Evolutionary conservation across 1,284 basidiomycete genomes (phyloP), one percentile per base, ranked within the genome.

Genomic region (Leucoagaricus sp.): DNA sequence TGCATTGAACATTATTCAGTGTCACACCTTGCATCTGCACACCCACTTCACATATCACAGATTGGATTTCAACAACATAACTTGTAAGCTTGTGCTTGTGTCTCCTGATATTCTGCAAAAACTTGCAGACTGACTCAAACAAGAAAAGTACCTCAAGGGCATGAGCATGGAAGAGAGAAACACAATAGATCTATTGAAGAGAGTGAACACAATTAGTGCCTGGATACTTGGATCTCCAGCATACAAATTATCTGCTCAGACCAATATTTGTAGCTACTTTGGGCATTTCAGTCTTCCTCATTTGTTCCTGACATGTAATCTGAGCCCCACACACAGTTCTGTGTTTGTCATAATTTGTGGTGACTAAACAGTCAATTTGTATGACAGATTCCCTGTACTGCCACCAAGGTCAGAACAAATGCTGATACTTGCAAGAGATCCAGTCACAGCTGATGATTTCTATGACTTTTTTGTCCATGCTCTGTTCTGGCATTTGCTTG

Each of bases 1-100:
- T 10, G 65, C 59, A 0, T 66, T 73, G 10, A 74, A 73, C 53
- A 66, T 73, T 8, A n/a, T 68, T 2, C 71, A 73, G 46, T 42
- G 67, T 0, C 40, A 65, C 1, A 49, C 41, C 5, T 58, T 64
- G 1, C 59, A 69, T 23, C 49, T 70, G 2, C 60, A 67, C 38
- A 64, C 68, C 1, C 55, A 58, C 33, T 57, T 72, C 1, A 65
- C 66, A 9, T 63, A 68, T 0, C 12, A 13, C 4, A 38, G 17
- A n/a, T 38, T n/a, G 4, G 17, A 38, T n/a, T 38, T 38, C 17
- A n/a, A 38, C 13, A 4, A 38, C 4, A n/a, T 38, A 38, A n/a
- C 36, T 6, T 15, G 36, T 5, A 38, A 38, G 15, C 15, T 38
- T 10, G 36, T 38, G 4, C 4, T 15, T 8, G 36, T 38, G 6